Percentiles rank a stretch among this genome's conserved stretches.
phyloP scores from a whole-genome alignment of 208 protist species.

The Leishmania turanica region DNA sequence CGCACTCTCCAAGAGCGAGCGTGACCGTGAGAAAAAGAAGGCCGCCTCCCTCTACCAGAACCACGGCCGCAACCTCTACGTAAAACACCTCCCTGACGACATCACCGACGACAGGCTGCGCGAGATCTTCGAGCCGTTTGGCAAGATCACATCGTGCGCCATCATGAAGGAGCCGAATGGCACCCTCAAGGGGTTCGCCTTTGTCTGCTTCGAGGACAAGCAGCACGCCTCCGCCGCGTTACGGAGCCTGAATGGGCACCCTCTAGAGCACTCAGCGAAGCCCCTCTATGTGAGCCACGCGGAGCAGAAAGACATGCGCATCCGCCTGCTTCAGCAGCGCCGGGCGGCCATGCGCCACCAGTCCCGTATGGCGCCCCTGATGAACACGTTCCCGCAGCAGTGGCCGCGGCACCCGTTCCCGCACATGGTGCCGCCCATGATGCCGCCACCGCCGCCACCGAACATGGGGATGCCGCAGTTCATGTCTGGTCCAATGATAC shows the following conservation, averaged over 20 bases:
- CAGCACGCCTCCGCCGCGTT: slow-evolving; percentile 95
- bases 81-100: slow-evolving; percentile 54
- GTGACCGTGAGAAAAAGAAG: slow-evolving; percentile 37
- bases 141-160: slow-evolving; percentile 54
- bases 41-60: slow-evolving; percentile 44
- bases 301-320: slow-evolving; percentile 93
- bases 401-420: slow-evolving; percentile 32
- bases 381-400: slow-evolving; percentile 38
- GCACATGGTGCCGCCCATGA: slow-evolving; percentile 32
- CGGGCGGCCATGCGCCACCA: slow-evolving; percentile 35
- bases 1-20: slow-evolving; percentile 54
- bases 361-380: slow-evolving; percentile 33
- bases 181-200: slow-evolving; percentile 60
- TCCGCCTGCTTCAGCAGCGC: slow-evolving; percentile 87
- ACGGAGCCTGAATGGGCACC: slow-evolving; percentile 91
- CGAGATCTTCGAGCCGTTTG: slow-evolving; percentile 54
- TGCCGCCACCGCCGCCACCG: slow-evolving; percentile 14
- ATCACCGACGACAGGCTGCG: slow-evolving; percentile 51
- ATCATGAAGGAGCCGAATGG: slow-evolving; percentile 63
- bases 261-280: slow-evolving; percentile 72
- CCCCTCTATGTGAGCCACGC: slow-evolving; percentile 95
- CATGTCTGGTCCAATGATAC: slow-evolving; percentile 42
- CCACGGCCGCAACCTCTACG: slow-evolving; percentile 72
- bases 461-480: slow-evolving; percentile 35
- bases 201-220: slow-evolving; percentile 88